Percentiles rank a stretch among this genome's conserved stretches.
Evolutionary conservation across 306 rosid genomes (phyloP).

Genomic region (Fragaria nilgerrensis): DNA sequence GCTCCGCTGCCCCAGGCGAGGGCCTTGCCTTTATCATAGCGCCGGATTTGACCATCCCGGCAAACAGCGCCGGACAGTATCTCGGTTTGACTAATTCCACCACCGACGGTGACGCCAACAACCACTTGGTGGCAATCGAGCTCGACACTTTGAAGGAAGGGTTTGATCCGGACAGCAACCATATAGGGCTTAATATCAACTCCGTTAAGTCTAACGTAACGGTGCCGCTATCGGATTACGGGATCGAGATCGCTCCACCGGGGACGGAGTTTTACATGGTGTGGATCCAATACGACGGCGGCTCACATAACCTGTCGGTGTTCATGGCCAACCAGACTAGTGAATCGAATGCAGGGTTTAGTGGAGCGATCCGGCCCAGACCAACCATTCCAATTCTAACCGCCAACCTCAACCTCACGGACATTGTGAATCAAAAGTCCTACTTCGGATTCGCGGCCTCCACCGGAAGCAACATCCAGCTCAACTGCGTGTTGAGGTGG

Average conservation of each 20-base stretch:
- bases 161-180: constrained; percentile 59
- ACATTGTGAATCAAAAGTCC: constrained; percentile 29
- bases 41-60: constrained; percentile 33
- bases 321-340: constrained; percentile 38
- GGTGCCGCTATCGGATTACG: constrained; percentile 27
- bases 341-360: not conserved
- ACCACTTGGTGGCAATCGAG: constrained; percentile 59
- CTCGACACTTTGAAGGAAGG: constrained; percentile 61
- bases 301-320: constrained; percentile 23
- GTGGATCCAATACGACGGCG: constrained; percentile 65
- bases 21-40: constrained; percentile 62
- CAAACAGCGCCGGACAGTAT: constrained; percentile 43
- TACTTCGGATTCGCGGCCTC: constrained; percentile 75
- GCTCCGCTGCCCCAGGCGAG: constrained; percentile 40
- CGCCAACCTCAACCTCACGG: constrained; percentile 31
- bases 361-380: constrained; percentile 10
- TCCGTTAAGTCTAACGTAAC: constrained; percentile 36
- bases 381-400: constrained; percentile 44
- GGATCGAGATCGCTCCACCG: constrained; percentile 44
- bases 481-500: constrained; percentile 68
- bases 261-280: constrained; percentile 29
- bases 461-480: constrained; percentile 42
- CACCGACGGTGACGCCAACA: constrained; percentile 48
- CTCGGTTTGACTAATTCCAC: constrained; percentile 70
- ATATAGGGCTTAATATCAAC: constrained; percentile 64